Base-by-base conservation (phyloP, 495 filamentous ascomycete species). In the Cercophora scortea region DNA sequence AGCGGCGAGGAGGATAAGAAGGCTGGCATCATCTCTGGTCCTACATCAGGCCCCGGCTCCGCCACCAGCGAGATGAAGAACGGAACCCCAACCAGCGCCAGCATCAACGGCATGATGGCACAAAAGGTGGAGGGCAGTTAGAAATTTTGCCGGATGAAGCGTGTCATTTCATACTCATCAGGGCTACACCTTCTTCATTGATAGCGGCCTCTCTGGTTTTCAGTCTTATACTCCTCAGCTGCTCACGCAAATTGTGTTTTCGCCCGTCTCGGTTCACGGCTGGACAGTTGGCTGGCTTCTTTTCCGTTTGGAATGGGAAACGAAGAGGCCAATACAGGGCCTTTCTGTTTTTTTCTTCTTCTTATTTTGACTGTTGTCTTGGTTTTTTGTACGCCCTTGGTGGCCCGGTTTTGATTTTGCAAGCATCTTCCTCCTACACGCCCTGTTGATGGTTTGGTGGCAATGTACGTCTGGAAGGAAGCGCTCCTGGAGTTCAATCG, bases 1-100 rank as follows among this genome's bases (percentile, higher is more conserved):
- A 90, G 94, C 57, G 89, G 88, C 32, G 91, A 95, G 55, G 85
- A 95, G 45, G 90, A 95, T 69, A 81, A 85, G 62, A 82, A 80
- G 53, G 71, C 71, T 3, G 73, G 71, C 10, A 59, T 69, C 51
- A 50, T 59, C 25, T 68, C 71, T 1, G 71, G 59, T 0, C 44
- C 62, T 18, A 42, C 59, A 2, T 62, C 67, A 4, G 59, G 61
- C 9, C 53, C 66, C 2, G 55, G 46, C 17, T 56, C 67, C 12
- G 50, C 66, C 9, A 50, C 64, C 16, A 55, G 66, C n/a, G 73
- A 77, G 8, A 60, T 72, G 59, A 77, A 77, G 65, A 77, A 69
- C 39, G 71, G 71, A 13, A 67, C 70, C 12, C 67, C 72, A 1
- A 68, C 71, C 2, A 73, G 63, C 56, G 65, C 71, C 5, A 57